Conservation (phyloP, 495 filamentous ascomycete genomes). For the Penicillium chermesinum region DNA sequence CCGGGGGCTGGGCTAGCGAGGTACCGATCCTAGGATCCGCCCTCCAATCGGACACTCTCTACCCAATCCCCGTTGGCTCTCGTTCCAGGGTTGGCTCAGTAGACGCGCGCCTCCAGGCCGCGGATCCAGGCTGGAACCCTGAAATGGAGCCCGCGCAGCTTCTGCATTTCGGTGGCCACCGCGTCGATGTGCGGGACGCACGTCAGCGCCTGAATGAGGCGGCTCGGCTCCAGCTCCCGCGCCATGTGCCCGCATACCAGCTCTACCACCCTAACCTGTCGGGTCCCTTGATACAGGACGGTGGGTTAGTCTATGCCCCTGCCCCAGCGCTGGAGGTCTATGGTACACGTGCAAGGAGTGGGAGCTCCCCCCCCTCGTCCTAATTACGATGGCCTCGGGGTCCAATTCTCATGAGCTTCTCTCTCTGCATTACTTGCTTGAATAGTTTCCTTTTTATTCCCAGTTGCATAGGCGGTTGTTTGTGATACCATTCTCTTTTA, state of each 20-base stretch:
- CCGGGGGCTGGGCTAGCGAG: conserved; percentile 22
- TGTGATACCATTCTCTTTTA: neutral
- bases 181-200: conserved; percentile 31
- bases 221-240: conserved; percentile 13
- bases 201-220: conserved; percentile 21
- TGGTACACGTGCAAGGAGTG: conserved; percentile 37
- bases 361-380: conserved; percentile 49
- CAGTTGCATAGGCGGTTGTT: neutral
- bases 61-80: conserved; percentile 7
- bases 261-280: conserved; percentile 32
- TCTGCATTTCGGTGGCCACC: conserved; percentile 26
- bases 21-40: conserved; percentile 6
- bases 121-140: conserved; percentile 17
- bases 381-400: conserved; percentile 21
- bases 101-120: conserved; percentile 16
- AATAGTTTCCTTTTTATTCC: neutral
- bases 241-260: conserved; percentile 18
- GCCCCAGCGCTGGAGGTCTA: conserved; percentile 17
- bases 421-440: neutral
- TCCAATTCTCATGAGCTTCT: conserved; percentile 11
- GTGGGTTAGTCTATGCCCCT: conserved; percentile 15
- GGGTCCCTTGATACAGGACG: conserved; percentile 29
- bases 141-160: conserved; percentile 13
- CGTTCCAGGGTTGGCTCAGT: conserved; percentile 15
- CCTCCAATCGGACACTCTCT: conserved; percentile 22